phyloP scores from a whole-genome alignment of 331 rosid genomes.

The Prunus yedoensis region DNA sequence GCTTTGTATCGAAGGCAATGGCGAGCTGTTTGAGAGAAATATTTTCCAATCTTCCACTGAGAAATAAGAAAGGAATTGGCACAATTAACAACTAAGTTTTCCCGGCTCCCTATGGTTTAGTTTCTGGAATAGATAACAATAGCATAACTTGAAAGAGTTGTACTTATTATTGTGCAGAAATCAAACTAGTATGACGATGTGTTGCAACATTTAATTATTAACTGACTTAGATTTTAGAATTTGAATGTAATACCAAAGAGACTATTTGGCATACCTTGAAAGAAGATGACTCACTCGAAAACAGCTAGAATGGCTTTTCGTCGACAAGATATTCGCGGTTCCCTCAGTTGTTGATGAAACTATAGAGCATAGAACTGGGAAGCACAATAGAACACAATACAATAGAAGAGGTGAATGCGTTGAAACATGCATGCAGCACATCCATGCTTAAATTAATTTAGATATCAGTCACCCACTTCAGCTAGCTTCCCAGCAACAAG shows the following conservation, averaged over 20 bases:
- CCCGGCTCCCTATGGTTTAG: no score
- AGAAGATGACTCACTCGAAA: neutral
- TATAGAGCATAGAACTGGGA: no score
- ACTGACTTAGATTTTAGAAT: neutral
- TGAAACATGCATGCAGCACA: neutral
- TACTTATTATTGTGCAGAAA: no score
- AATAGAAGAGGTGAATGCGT: neutral
- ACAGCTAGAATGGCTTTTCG: neutral
- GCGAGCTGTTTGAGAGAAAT: neutral
- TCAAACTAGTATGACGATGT: no score
- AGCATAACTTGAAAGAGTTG: no score
- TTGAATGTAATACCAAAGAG: neutral
- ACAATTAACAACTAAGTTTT: no score
- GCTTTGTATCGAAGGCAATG: neutral
- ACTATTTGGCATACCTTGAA: constrained; percentile 16
- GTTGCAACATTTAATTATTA: no score
- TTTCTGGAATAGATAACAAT: no score
- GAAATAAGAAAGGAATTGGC: no score
- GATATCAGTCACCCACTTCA: neutral
- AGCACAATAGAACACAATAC: no score
- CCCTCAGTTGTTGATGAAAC: no score
- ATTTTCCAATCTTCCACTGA: neutral
- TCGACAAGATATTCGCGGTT: neutral
- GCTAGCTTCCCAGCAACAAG: neutral
- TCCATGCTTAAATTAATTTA: neutral